These are phyloP conservation scores for Emericellopsis terricola DNA, from an alignment of 495 filamentous ascomycete species.

Conservation along the genomic window DNA sequence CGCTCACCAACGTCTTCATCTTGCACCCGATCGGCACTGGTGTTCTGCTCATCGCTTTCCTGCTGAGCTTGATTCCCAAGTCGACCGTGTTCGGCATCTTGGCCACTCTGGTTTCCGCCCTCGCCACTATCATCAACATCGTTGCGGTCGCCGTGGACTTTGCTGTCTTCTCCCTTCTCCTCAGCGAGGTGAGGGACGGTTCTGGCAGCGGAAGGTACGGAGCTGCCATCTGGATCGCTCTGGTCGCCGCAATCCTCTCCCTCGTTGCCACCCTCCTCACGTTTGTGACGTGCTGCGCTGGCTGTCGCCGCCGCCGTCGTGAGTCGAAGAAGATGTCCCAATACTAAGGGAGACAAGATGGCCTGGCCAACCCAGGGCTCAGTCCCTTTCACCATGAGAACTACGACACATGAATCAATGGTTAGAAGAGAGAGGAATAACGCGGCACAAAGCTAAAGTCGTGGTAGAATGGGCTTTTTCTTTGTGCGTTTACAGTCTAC, in stretches of 20 bases:
- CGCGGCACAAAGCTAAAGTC: too few relatives aligned
- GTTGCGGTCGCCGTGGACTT: conserved; percentile 39
- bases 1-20: conserved; percentile 37
- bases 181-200: not conserved
- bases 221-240: conserved; percentile 29
- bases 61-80: conserved; percentile 33
- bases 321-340: not conserved
- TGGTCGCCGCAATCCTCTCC: conserved; percentile 30
- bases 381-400: too few relatives aligned
- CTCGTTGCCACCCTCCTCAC: conserved; percentile 35
- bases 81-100: conserved; percentile 28
- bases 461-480: too few relatives aligned
- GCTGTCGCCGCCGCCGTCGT: conserved; percentile 4
- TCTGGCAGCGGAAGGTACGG: conserved; percentile 14
- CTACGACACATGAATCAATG: too few relatives aligned
- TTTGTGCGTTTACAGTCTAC: too few relatives aligned
- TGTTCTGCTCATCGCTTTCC: conserved; percentile 39
- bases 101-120: conserved; percentile 24
- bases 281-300: conserved; percentile 37
- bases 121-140: conserved; percentile 35
- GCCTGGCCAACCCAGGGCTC: too few relatives aligned
- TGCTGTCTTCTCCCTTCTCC: conserved; percentile 26
- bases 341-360: not conserved
- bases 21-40: conserved; percentile 41
- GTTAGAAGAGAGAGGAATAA: too few relatives aligned